Conservation (phyloP, 306 rosid genomes). For the Astragalus membranaceus region DNA sequence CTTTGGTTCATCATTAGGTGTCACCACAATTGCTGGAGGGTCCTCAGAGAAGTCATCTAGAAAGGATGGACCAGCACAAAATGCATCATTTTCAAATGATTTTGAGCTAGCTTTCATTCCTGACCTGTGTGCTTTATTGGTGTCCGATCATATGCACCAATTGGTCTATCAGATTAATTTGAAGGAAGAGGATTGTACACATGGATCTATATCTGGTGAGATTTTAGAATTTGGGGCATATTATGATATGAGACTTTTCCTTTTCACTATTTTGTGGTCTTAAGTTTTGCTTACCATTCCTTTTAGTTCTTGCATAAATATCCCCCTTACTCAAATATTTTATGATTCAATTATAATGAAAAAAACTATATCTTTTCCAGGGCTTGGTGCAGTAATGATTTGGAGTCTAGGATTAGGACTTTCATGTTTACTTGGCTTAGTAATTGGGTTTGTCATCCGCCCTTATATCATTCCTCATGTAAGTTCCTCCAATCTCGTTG, state of each 20-base stretch:
- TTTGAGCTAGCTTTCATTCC: conserved; percentile 53
- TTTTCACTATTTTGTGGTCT: conserved; percentile 6
- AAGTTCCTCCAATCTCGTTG: conserved; percentile 25
- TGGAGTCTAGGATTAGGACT: conserved; percentile 53
- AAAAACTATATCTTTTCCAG: conserved; percentile 22
- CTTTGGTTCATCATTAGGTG: conserved; percentile 40
- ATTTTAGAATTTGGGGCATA: conserved; percentile 10
- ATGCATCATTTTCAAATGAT: conserved; percentile 47
- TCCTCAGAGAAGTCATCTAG: conserved; percentile 26
- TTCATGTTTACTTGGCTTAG: conserved; percentile 34
- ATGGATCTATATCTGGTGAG: conserved; percentile 43
- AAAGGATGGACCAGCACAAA: conserved; percentile 58
- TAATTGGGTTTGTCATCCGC: conserved; percentile 32
- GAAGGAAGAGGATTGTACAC: conserved; percentile 54
- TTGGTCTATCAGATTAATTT: conserved; percentile 53
- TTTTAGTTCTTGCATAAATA: background rate
- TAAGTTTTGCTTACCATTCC: background rate
- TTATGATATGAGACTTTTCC: background rate
- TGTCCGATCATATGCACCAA: conserved; percentile 48
- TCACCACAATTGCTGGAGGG: conserved; percentile 70
- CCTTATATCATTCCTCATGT: conserved; percentile 39
- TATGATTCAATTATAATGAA: background rate
- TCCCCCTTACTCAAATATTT: background rate
- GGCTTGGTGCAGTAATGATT: conserved; percentile 30
- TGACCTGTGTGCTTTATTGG: conserved; percentile 42